A percentile compares a stretch with the other conserved stretches of the same genome.
Evolutionary conservation across 2,329 filamentous ascomycete species (phyloP).

Genomic region (Diaporthe humulicola): DNA sequence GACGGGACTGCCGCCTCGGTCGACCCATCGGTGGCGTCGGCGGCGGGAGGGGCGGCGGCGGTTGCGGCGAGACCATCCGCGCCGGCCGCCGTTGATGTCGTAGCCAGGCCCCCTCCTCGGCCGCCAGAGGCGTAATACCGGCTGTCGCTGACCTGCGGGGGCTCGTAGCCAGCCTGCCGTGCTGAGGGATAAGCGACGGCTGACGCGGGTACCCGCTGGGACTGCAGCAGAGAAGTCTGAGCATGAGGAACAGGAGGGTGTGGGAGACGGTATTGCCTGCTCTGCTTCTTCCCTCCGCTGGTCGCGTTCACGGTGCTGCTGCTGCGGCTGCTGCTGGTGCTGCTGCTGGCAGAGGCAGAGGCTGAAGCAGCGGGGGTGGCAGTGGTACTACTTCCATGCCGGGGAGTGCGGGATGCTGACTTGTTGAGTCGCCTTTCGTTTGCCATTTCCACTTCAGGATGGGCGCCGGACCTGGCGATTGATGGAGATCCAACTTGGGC

Average conservation of each 20-base stretch:
- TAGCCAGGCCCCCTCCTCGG: not conserved
- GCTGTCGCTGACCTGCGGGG: constrained; percentile 2
- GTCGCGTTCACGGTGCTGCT: not conserved
- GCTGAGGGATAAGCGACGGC: not conserved
- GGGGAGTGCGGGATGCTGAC: constrained; percentile 23
- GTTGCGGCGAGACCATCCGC: not conserved
- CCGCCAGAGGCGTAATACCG: constrained; percentile 4
- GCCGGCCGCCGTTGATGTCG: not conserved
- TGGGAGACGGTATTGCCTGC: constrained; percentile 26
- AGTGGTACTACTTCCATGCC: not conserved
- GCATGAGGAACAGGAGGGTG: constrained; percentile 24
- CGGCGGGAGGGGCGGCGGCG: not conserved
- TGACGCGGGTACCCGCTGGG: constrained; percentile 34
- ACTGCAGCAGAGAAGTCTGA: constrained; percentile 25
- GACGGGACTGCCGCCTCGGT: constrained; percentile 20
- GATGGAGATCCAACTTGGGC: not conserved
- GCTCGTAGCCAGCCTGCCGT: constrained; percentile 14
- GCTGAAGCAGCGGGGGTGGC: not conserved
- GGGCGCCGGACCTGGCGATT: not conserved
- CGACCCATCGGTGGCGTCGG: not conserved
- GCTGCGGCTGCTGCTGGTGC: not conserved
- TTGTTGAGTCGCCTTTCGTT: constrained; percentile 26
- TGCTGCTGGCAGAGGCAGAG: not conserved
- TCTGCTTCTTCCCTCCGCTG: constrained; percentile 25
- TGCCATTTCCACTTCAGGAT: constrained; percentile 27